Conservation (phyloP, 225 moss, liverwort and hornwort genomes). For the Asterella californica region DNA sequence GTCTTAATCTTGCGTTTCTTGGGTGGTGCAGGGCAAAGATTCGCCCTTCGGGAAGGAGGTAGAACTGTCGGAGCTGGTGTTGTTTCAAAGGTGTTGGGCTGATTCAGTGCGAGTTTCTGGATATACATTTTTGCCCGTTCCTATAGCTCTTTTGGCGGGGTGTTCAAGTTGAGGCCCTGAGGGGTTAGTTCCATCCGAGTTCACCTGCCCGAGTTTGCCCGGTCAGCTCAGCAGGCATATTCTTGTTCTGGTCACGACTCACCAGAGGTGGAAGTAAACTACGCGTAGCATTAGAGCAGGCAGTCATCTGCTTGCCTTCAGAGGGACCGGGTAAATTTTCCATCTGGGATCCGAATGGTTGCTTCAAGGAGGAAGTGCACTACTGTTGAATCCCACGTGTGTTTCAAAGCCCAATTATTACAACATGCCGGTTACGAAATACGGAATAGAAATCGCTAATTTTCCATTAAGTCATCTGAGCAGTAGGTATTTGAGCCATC, state of each 20-base stretch:
- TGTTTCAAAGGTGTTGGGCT: conserved; percentile 75
- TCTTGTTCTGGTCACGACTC: background rate
- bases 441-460: background rate
- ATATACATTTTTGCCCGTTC: conserved; percentile 5
- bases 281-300: background rate
- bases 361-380: background rate
- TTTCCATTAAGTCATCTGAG: background rate
- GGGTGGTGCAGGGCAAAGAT: conserved; percentile 59
- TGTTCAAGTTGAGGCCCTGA: background rate
- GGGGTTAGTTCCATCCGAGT: background rate
- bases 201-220: background rate
- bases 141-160: background rate
- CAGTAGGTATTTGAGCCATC: too few relatives aligned
- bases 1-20: background rate
- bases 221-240: background rate
- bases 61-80: conserved; percentile 94
- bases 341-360: background rate
- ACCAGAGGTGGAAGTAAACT: background rate
- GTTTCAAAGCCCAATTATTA: background rate
- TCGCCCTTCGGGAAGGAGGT: conserved; percentile 94
- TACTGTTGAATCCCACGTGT: background rate
- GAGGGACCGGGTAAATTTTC: background rate
- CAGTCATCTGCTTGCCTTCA: background rate
- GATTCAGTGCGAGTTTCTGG: background rate
- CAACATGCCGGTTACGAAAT: background rate